phyloP scores from a whole-genome alignment of 2,329 filamentous ascomycete species.

The Colletotrichum phormii region DNA sequence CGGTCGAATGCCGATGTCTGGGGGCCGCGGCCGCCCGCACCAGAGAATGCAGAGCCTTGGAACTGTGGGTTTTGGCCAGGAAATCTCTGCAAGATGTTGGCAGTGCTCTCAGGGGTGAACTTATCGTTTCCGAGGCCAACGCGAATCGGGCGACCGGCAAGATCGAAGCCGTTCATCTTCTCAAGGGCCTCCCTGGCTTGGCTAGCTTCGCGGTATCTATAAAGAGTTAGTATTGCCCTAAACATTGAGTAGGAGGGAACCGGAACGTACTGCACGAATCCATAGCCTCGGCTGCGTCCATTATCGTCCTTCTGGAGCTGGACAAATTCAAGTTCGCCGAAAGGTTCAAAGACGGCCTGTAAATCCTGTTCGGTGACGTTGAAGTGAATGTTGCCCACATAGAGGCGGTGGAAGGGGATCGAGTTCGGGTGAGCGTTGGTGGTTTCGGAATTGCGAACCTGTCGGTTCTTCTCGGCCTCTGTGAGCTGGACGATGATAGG shows the following conservation, averaged over 20 bases:
- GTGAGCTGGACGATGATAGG: conserved; percentile 98
- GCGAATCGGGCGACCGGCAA: conserved; percentile 95
- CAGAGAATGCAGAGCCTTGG: conserved; percentile 92
- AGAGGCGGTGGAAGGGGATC: conserved; percentile 96
- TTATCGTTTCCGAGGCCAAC: conserved; percentile 99
- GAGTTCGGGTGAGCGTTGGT: conserved; percentile 78
- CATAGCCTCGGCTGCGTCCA: conserved; percentile 92
- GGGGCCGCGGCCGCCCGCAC: conserved; percentile 86
- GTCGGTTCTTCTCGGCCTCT: conserved; percentile 99
- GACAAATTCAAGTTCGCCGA: conserved; percentile 97
- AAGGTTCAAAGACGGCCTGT: conserved; percentile 96
- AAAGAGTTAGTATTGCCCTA: conserved; percentile 48
- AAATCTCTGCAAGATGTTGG: conserved; percentile 92
- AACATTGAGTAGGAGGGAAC: not conserved
- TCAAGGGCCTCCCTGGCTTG: conserved; percentile 95
- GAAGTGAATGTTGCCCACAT: conserved; percentile 99
- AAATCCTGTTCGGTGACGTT: conserved; percentile 97
- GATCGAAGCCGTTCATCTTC: conserved; percentile 99
- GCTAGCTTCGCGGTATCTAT: conserved; percentile 87
- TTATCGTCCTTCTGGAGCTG: conserved; percentile 97
- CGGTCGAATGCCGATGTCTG: conserved; percentile 92
- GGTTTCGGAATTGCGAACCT: conserved; percentile 84
- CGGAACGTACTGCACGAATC: conserved; percentile 92
- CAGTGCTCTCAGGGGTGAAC: conserved; percentile 97
- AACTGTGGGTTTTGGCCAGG: conserved; percentile 82